phyloP scores from a whole-genome alignment of 129 eudicot genomes.

The Deinandra increscens region DNA sequence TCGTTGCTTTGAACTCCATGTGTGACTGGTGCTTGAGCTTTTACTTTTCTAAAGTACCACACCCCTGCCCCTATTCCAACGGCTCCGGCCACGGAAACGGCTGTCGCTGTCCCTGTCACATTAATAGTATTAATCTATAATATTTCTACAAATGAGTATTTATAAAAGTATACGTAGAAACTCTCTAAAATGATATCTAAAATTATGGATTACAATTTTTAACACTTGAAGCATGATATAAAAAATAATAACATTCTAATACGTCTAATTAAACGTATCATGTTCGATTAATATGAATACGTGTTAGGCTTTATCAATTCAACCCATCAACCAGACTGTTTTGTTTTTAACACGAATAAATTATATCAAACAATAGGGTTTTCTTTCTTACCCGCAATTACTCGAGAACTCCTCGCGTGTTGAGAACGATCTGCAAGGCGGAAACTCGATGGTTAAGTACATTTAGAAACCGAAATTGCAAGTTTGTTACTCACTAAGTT shows the following conservation, averaged over 20 bases:
- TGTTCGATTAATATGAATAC: no score
- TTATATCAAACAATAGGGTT: no score
- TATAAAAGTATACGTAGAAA: no score
- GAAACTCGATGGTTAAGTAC: not conserved
- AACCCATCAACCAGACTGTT: no score
- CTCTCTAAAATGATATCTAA: no score
- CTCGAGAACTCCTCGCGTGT: slow-evolving; percentile 41
- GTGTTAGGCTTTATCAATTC: no score
- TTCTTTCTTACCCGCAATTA: slow-evolving; percentile 56
- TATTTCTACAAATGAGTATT: not conserved
- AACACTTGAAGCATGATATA: no score
- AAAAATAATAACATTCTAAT: no score
- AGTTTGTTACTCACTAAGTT: not conserved
- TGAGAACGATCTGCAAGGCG: slow-evolving; percentile 45
- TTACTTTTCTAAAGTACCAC: slow-evolving; percentile 77
- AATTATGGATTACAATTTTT: no score
- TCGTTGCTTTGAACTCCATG: slow-evolving; percentile 93
- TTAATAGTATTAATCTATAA: not conserved
- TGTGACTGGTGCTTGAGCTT: slow-evolving; percentile 80
- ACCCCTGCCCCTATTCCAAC: slow-evolving; percentile 79
- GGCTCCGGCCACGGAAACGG: slow-evolving; percentile 78
- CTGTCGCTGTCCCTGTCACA: slow-evolving; percentile 65
- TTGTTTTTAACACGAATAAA: no score
- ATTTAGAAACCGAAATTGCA: not conserved
- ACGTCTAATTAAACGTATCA: no score